Percentiles rank a stretch among this genome's conserved stretches.
phyloP scores from a whole-genome alignment of 2,329 filamentous ascomycete species.

The Aspergillus pseudotamarii region DNA sequence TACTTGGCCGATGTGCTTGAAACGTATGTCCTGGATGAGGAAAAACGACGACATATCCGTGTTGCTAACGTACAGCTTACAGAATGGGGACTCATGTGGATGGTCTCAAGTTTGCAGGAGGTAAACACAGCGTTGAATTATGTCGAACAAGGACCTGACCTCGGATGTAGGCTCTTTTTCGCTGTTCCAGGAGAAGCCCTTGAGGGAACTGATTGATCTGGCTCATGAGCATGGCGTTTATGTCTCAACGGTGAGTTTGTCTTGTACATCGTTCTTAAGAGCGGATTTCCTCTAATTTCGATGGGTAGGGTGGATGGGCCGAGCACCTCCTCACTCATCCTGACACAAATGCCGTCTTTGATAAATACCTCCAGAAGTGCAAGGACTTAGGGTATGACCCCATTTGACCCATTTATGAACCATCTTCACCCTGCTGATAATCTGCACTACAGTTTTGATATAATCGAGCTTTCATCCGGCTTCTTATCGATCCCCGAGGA shows the following conservation, averaged over 20 bases:
- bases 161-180: constrained; percentile 50
- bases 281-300: not conserved
- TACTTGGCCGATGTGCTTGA: constrained; percentile 58
- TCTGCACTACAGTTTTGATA: constrained; percentile 50
- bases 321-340: constrained; percentile 57
- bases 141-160: not conserved
- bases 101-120: constrained; percentile 59
- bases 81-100: constrained; percentile 59
- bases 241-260: constrained; percentile 51
- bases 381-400: constrained; percentile 50
- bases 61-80: constrained; percentile 9
- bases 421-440: not conserved
- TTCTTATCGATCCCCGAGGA: constrained; percentile 58
- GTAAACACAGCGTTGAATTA: constrained; percentile 19
- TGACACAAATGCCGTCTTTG: constrained; percentile 48
- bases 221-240: constrained; percentile 55
- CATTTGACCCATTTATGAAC: not conserved
- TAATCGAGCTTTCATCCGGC: constrained; percentile 57
- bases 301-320: constrained; percentile 54
- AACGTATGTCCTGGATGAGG: constrained; percentile 44
- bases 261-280: not conserved
- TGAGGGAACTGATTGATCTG: constrained; percentile 53
- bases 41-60: not conserved
- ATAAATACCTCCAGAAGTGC: constrained; percentile 56
- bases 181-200: constrained; percentile 50